Evolutionary conservation across 1,284 basidiomycete genomes (phyloP).

Genomic region (Waitea zeae): DNA sequence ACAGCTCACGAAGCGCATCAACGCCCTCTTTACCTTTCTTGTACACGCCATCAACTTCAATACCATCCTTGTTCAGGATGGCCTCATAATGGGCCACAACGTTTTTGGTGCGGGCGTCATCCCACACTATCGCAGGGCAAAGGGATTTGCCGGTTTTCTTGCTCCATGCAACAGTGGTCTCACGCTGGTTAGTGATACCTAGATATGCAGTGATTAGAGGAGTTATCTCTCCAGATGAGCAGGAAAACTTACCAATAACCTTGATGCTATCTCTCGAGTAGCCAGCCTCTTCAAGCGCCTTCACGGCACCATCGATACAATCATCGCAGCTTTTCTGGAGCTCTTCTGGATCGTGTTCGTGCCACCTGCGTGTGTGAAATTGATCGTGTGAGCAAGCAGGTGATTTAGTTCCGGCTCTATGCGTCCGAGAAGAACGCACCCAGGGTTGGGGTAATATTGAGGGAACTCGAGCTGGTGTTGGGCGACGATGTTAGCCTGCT

Average conservation of each 20-base stretch:
- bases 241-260: slow-evolving; percentile 58
- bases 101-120: slow-evolving; percentile 80
- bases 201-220: neutral
- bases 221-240: slow-evolving; percentile 6
- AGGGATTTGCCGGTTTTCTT: slow-evolving; percentile 77
- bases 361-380: slow-evolving; percentile 46
- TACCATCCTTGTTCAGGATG: slow-evolving; percentile 56
- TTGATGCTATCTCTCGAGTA: slow-evolving; percentile 72
- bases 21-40: slow-evolving; percentile 58
- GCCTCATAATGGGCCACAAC: slow-evolving; percentile 67
- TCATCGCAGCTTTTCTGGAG: slow-evolving; percentile 64
- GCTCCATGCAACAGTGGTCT: slow-evolving; percentile 94
- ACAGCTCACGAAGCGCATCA: slow-evolving; percentile 55
- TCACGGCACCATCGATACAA: slow-evolving; percentile 64
- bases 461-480: slow-evolving; percentile 83
- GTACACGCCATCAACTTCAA: slow-evolving; percentile 57
- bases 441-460: slow-evolving; percentile 81
- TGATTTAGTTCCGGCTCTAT: too few species aligned
- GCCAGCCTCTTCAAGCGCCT: slow-evolving; percentile 58
- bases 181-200: slow-evolving; percentile 97
- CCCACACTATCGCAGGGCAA: slow-evolving; percentile 91
- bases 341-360: slow-evolving; percentile 85
- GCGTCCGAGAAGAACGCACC: slow-evolving; percentile 31
- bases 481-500: slow-evolving; percentile 75
- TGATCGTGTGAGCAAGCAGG: slow-evolving; percentile 3